Evolutionary conservation across 2,329 filamentous ascomycete genomes (phyloP), one percentile per base, ranked within the genome.

Genomic region (Didymella pomorum): DNA sequence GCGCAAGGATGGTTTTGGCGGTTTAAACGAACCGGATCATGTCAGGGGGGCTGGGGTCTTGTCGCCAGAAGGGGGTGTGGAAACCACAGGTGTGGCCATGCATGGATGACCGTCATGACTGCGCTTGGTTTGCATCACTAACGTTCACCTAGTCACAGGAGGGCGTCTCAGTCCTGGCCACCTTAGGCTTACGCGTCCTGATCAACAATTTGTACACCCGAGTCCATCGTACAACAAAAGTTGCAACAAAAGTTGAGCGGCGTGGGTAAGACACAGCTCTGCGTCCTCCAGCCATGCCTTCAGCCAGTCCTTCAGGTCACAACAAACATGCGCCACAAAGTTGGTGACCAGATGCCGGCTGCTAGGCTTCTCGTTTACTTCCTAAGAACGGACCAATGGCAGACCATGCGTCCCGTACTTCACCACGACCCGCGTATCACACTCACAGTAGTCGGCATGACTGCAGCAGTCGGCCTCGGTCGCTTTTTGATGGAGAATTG

Each of bases 41-140:
- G 72, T 72, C 71, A 73, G 67, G 72, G 72, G 71, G 68, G 58
- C 56, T 61, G 61, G 61, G 58, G 60, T 69, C 68, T 71, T 67
- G 63, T 67, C 67, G 67, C 68, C 68, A 69, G 66, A 71, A 62
- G 60, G 52, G 51, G 52, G 56, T 61, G 60, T 61, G 45, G 55
- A 60, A 60, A 58, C 48, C 61, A 63, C 56, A 65, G 56, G 52
- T 64, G 61, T 58, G 59, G 62, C 51, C 54, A 66, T 66, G 69
- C 67, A 71, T 66, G 63, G 61, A 51, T 70, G 61, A 60, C 60
- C 47, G 53, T 63, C 54, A 54, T 45, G 44, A 54, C 60, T 57
- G 44, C 49, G 57, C 56, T 55, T 44, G 50, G 56, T 58, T 42
- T 58, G 53, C 56, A 58, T 63, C 62, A 52, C 55, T 60, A 62